Percentiles rank a stretch among this genome's conserved stretches.
phyloP scores from a whole-genome alignment of 768 basidiomycete species.

The Boletus insuetus region DNA sequence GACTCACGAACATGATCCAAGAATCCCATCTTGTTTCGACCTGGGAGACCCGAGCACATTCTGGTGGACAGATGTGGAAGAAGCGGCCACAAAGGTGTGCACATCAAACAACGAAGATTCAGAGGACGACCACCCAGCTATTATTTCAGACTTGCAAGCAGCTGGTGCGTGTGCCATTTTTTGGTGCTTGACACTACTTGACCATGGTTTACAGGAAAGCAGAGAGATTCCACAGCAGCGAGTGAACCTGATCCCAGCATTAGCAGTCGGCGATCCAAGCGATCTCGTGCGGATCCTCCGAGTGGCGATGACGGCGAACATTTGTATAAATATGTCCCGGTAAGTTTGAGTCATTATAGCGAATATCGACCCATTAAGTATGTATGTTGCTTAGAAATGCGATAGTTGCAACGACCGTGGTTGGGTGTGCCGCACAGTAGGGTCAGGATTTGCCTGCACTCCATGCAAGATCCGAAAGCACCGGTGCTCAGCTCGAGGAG shows the following conservation, averaged over 20 bases:
- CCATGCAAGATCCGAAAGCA: neutral
- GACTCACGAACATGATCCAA: neutral
- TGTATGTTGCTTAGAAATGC: neutral
- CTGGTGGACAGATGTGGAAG: constrained; percentile 8
- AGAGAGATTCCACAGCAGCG: no score
- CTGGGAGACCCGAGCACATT: constrained; percentile 6
- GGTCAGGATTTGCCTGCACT: neutral
- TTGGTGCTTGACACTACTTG: no score
- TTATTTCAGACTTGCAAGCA: neutral
- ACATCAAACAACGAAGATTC: neutral
- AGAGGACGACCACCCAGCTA: neutral
- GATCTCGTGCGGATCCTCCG: neutral
- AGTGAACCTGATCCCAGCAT: no score
- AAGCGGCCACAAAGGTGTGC: neutral
- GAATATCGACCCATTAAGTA: neutral
- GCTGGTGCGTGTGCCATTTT: no score
- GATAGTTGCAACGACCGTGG: no score
- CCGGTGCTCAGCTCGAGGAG: neutral
- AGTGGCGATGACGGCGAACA: neutral
- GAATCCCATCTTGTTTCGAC: neutral
- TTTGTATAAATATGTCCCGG: neutral
- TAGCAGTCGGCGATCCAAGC: neutral
- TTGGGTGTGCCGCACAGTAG: neutral
- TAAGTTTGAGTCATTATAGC: neutral
- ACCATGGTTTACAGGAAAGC: no score